Evolutionary conservation across 140 eudicot species (phyloP), one percentile per base, ranked within the genome.

Genomic region (Cichorium intybus): DNA sequence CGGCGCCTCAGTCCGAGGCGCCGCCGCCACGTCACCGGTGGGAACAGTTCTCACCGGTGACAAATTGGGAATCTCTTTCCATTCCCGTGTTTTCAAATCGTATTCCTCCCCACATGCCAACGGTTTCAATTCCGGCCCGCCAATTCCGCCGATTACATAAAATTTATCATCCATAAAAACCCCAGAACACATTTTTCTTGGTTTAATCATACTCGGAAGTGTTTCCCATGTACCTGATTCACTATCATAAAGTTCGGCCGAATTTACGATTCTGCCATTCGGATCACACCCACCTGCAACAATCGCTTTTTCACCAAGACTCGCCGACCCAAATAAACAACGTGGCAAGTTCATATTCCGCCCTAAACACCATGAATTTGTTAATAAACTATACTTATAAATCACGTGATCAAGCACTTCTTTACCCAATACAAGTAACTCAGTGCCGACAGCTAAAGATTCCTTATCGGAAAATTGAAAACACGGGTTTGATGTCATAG

Each of bases 111-210:
- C 96, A 34, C 96, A 87, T 14, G 88, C 80, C 1, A 87, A 79
- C 48, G 81, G 79, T 60, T 20, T 48, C 10, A 75, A 47, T 1
- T 74, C 85, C n/a, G 29, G 48, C 12, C 81, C 86, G 6, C 84
- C 49, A 15, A 43, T 77, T 35, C 96, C 96, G 16, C 96, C 96
- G 14, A 87, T 81, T 15, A 87, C 92, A 33, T 84, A 87, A 37
- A 87, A 87, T 54, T 87, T 87, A 18, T 85, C 79, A 49, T 87
- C 96, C 96, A 87, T 84, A 49, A 87, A 87, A 6, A 87, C 86
- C 12, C 71, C 89, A 0, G 92, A 87, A 56, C 87, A 87, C 89
- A 84, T 84, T 68, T 84, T 87, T 29, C 96, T 49, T 0, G 88
- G 75, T 15, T 81, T 87, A 46, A 54, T 74, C 96, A 87, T 84